A percentile compares a stretch with the other conserved stretches of the same genome.
These are phyloP conservation scores for Basipetospora chlamydospora DNA, from an alignment of 2,329 filamentous ascomycete species.

Conservation along the genomic window DNA sequence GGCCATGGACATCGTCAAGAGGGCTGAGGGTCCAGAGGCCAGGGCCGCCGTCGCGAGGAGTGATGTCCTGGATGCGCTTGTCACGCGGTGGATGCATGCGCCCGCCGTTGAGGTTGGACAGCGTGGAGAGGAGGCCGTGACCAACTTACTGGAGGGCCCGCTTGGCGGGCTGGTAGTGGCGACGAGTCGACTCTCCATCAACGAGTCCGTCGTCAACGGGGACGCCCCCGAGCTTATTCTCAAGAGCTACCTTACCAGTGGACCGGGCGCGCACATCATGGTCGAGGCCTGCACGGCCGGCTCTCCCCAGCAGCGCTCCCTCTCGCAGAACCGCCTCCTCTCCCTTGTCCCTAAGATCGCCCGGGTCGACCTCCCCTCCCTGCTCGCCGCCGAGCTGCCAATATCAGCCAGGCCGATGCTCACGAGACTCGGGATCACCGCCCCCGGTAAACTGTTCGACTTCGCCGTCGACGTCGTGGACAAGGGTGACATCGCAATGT, in stretches of 20 bases:
- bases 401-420: too few species aligned
- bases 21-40: slow-evolving; percentile 3
- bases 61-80: slow-evolving; percentile 1
- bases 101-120: slow-evolving; percentile 3
- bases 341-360: slow-evolving; percentile 1
- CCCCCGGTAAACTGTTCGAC: too few species aligned
- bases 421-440: too few species aligned
- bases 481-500: slow-evolving; percentile 4
- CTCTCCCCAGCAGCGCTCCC: neutral
- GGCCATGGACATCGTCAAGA: slow-evolving; percentile 1
- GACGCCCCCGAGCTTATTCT: neutral
- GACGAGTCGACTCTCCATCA: slow-evolving; percentile 1
- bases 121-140: slow-evolving; percentile 2
- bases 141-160: slow-evolving; percentile 2
- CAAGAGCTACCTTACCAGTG: neutral
- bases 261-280: neutral
- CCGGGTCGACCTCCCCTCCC: neutral
- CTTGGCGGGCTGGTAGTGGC: slow-evolving; percentile 1
- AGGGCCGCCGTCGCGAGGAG: neutral
- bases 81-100: slow-evolving; percentile 1
- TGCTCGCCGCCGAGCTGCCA: slow-evolving; percentile 12
- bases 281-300: neutral
- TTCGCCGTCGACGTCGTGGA: slow-evolving; percentile 16
- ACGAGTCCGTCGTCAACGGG: neutral
- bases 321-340: slow-evolving; percentile 6